Evolutionary conservation across 2,329 filamentous ascomycete genomes (phyloP).

Genomic region (Zymoseptoria ardabiliae): DNA sequence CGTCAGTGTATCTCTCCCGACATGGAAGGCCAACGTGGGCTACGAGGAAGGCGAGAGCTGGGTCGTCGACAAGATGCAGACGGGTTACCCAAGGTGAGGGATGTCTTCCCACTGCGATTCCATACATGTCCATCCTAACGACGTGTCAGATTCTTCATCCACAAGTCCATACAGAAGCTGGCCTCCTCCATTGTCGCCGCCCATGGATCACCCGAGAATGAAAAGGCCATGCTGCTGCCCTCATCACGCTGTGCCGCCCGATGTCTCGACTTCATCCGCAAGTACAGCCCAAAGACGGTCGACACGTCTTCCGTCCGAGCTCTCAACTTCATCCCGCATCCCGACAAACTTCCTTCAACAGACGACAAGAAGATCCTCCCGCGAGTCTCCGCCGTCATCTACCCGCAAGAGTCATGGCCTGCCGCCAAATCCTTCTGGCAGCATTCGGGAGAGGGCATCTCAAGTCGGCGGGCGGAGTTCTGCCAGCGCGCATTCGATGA

Average conservation of each 20-base stretch:
- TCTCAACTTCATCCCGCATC: conserved; percentile 58
- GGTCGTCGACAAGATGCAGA: conserved; percentile 78
- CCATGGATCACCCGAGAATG: conserved; percentile 51
- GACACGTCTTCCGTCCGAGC: conserved; percentile 45
- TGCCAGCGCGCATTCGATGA: conserved; percentile 69
- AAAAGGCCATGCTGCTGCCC: conserved; percentile 77
- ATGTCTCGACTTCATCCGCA: conserved; percentile 65
- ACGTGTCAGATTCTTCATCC: conserved; percentile 71
- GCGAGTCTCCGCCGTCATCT: conserved; percentile 54
- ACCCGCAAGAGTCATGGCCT: conserved; percentile 57
- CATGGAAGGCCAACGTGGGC: conserved; percentile 82
- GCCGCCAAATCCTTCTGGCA: conserved; percentile 96
- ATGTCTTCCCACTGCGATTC: background rate
- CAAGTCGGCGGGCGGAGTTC: conserved; percentile 85
- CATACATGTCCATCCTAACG: conserved; percentile 1
- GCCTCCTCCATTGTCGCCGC: conserved; percentile 58
- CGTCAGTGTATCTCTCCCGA: conserved; percentile 90
- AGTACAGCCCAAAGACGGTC: conserved; percentile 47
- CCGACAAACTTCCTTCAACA: conserved; percentile 38
- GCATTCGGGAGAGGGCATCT: conserved; percentile 86
- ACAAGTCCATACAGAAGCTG: conserved; percentile 71
- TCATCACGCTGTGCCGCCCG: conserved; percentile 60
- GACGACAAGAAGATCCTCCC: conserved; percentile 39
- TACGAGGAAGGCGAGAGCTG: conserved; percentile 90
- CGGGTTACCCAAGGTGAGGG: conserved; percentile 74